phyloP scores from a whole-genome alignment of 768 basidiomycete genomes.

The Serendipita sp. region DNA sequence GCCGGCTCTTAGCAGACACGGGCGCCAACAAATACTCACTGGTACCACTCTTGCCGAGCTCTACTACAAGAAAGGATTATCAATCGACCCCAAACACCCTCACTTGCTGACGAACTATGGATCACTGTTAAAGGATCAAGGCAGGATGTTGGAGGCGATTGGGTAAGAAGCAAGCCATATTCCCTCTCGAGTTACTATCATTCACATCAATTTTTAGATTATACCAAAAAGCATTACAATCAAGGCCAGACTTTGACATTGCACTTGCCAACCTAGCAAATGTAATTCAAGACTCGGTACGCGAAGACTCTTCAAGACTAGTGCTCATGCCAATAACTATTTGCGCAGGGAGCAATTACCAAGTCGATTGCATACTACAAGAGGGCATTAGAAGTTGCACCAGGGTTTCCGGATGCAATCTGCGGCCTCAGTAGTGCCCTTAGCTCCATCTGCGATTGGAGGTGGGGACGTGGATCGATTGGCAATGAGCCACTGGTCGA shows the following conservation, averaged over 20 bases:
- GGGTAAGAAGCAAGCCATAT: constrained; percentile 21
- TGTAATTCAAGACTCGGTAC: constrained; percentile 33
- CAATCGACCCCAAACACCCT: constrained; percentile 31
- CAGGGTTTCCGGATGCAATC: constrained; percentile 31
- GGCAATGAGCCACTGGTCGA: constrained; percentile 17
- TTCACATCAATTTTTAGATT: constrained; percentile 17
- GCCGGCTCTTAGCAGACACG: constrained; percentile 14
- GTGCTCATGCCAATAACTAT: neutral
- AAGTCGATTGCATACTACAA: constrained; percentile 33
- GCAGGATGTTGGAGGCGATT: constrained; percentile 28
- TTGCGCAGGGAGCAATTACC: constrained; percentile 24
- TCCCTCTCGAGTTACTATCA: neutral
- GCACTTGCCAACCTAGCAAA: constrained; percentile 38
- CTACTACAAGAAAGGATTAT: constrained; percentile 32
- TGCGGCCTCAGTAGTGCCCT: constrained; percentile 34
- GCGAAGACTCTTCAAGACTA: constrained; percentile 6
- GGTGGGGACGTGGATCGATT: constrained; percentile 25
- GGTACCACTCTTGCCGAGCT: constrained; percentile 26
- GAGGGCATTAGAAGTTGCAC: constrained; percentile 28
- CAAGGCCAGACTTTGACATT: constrained; percentile 34
- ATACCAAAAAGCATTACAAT: constrained; percentile 26
- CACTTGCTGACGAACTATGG: constrained; percentile 37
- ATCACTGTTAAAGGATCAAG: constrained; percentile 35
- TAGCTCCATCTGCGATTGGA: constrained; percentile 33
- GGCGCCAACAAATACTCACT: constrained; percentile 13